Evolutionary conservation across 257 asterid species (phyloP).

Genomic region (Apocynum venetum): DNA sequence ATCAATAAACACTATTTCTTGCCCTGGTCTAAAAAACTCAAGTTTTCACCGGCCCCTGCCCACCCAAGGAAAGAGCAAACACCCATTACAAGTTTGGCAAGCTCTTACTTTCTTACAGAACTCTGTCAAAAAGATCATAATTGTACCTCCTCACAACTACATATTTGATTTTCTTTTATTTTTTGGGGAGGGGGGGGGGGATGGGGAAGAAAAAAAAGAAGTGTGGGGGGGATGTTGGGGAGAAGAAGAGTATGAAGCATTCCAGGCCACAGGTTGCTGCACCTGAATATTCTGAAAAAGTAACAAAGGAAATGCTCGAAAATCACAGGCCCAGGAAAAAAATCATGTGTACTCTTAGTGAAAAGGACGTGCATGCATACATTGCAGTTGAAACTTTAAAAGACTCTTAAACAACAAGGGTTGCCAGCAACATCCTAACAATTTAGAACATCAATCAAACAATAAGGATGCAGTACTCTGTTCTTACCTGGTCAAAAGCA

Average conservation of each 20-base stretch:
- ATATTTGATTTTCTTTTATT: not conserved
- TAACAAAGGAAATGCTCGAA: not conserved
- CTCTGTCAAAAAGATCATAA: not conserved
- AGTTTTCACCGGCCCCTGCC: not conserved
- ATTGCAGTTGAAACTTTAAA: not conserved
- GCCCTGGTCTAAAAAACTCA: not conserved
- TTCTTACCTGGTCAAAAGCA: slow-evolving; percentile 53
- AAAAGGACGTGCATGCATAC: too few species aligned
- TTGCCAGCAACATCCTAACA: not conserved
- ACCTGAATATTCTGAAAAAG: not conserved
- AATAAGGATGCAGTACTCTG: too few species aligned
- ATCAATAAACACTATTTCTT: not conserved
- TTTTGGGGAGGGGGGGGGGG: too few species aligned
- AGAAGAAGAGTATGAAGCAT: not conserved
- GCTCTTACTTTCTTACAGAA: not conserved
- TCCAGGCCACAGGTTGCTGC: not conserved
- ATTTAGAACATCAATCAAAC: slow-evolving; percentile 1
- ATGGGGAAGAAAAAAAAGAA: not conserved
- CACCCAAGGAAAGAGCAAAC: not conserved
- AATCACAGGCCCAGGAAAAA: not conserved
- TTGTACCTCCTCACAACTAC: not conserved
- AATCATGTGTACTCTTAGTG: not conserved
- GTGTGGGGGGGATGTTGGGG: too few species aligned
- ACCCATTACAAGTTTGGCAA: not conserved
- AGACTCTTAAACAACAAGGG: not conserved